Evolutionary conservation across 2,329 filamentous ascomycete genomes (phyloP), one percentile per base, ranked within the genome.

Genomic region (Plenodomus tracheiphilus): DNA sequence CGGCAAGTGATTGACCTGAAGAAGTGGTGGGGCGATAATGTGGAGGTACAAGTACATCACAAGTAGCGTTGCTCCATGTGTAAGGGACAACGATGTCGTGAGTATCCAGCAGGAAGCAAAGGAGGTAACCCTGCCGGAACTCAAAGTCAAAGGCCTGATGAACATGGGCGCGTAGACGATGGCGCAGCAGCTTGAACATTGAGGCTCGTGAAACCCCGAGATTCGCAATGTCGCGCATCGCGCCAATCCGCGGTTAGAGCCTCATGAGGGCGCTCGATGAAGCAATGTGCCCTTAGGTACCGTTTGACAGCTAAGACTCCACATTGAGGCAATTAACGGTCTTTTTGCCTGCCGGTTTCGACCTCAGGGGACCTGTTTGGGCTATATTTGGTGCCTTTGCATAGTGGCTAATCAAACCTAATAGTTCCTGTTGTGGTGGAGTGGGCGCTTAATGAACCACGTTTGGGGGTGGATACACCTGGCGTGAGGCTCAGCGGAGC

Each of bases 1-100:
- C 84, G 81, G 64, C 85, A 81, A 66, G 85, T 94, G 7, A 74
- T 97, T 3, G 80, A 87, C 58, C 97, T 89, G 85, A 74, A 75
- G 37, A 72, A 80, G 39, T 96, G 91, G 89, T 96, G 91, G 91
- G 72, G 74, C 25, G 68, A 72, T 49, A 77, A 84, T 55, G 77
- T 86, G 21, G 75, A 74, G 56, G 55, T 65, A 51, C 47, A 46
- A 48, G 42, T 49, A 54, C 45, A 48, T 41, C 43, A 54, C 50
- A 47, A 49, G 46, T 55, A 52, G 54, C 37, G 34, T 30, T 41
- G 32, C 15, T 6, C 13, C 41, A 21, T 39, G 38, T 5, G 45
- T 16, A 53, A 36, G 46, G 43, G 38, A 50, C 38, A 38, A 37
- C 20, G 36, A 41, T 25, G 28, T 20, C 41, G 22, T 39, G 22